Evolutionary conservation across 305 asterid species (phyloP), one percentile per base, ranked within the genome.

Genomic region (Fraxinus platypoda): DNA sequence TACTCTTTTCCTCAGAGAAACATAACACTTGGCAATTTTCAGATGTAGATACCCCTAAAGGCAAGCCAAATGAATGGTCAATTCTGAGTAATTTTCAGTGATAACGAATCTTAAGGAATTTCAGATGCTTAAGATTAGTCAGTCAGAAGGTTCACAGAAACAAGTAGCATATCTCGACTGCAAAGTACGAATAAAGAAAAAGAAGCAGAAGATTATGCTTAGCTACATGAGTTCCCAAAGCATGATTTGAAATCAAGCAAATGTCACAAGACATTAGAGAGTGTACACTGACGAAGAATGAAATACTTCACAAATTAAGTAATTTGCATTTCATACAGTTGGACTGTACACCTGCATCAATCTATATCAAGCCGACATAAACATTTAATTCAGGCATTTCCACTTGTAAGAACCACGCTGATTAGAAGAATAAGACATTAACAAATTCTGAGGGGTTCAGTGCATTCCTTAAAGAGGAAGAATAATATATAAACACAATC

Each of bases 1-100:
- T 28, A 78, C 82, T 73, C 78, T 70, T 41, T 91, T 85, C 90
- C 82, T 84, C 80, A 92, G 81, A 77, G 87, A 84, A 74, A 68
- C 86, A 77, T 76, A 90, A 79, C 97, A 94, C 84, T 86, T 86
- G 19, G 94, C 97, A 81, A 90, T 89, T 86, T 91, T 90, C 86
- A 91, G 81, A 87, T 91, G 85, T 72, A 89, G 83, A 82, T 85
- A 83, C 34, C 98, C 97, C 93, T 91, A 76, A 78, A 79, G 54
- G 41, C 25, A 85, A 49, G 79, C 78, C 34, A 38, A 82, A 71
- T 25, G 71, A 84, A 79, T 43, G 64, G 84, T 70, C 62, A 78
- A n/a, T 46, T 64, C 64, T 64, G 21, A 59, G 68, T 31, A 74
- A 77, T 35, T 66, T 79, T 62, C 84, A 73, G 74, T 72, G 28